Conservation (phyloP, 176 grass and related monocot species). For the Oryza rufipogon region DNA sequence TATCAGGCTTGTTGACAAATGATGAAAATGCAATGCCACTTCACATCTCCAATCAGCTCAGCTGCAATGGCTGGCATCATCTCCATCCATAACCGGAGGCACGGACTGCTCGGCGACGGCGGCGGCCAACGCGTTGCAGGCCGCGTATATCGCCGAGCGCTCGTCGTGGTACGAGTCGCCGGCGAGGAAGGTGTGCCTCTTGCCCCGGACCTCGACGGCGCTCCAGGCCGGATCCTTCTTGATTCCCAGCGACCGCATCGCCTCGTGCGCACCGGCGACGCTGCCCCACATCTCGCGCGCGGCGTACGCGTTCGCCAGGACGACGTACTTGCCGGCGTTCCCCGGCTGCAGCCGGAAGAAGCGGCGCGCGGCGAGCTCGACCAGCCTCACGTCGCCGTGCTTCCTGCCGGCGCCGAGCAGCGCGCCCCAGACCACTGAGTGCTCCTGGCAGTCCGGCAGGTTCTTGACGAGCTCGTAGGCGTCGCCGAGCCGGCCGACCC, state of each 20-base stretch:
- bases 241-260: conserved; percentile 52
- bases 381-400: conserved; percentile 47
- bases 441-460: conserved; percentile 49
- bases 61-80: background rate
- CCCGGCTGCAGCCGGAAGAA: conserved; percentile 55
- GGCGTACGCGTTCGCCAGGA: conserved; percentile 59
- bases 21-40: background rate
- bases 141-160: conserved; percentile 45
- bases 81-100: background rate
- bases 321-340: conserved; percentile 60
- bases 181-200: conserved; percentile 49
- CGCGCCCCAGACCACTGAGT: conserved; percentile 63
- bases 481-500: conserved; percentile 51
- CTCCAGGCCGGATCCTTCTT: conserved; percentile 66
- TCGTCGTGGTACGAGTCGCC: conserved; percentile 57
- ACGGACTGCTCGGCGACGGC: conserved; percentile 29
- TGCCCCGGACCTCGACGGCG: conserved; percentile 47
- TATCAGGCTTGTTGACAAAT: background rate
- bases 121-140: conserved; percentile 45
- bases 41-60: background rate
- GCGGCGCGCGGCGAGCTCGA: conserved; percentile 44
- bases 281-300: conserved; percentile 60
- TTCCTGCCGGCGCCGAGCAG: conserved; percentile 61
- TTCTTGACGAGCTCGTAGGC: conserved; percentile 59
- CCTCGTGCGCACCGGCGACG: conserved; percentile 44